Evolutionary conservation across 2,329 filamentous ascomycete species (phyloP).

Genomic region (Penicillium vulpinum): DNA sequence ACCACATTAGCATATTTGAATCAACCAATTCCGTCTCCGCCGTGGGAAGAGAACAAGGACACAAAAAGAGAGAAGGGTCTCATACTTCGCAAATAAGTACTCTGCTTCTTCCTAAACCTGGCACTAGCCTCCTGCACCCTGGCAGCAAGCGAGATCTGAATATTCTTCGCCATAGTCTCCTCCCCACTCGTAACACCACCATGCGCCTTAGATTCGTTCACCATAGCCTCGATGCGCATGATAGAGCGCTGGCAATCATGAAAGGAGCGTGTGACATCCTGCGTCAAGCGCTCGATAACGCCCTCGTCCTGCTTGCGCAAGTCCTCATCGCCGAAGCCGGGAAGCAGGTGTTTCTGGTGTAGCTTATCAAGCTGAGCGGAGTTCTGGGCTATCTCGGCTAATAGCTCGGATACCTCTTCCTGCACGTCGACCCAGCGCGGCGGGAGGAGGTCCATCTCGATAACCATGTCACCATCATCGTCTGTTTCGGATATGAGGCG

Average conservation of each 20-base stretch:
- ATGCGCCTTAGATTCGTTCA: slow-evolving; percentile 72
- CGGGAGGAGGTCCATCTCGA: slow-evolving; percentile 96
- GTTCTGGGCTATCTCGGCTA: slow-evolving; percentile 78
- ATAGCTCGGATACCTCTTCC: slow-evolving; percentile 83
- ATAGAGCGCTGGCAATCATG: slow-evolving; percentile 89
- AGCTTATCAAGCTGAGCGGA: slow-evolving; percentile 84
- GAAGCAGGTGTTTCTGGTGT: slow-evolving; percentile 95
- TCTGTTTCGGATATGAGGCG: slow-evolving; percentile 76
- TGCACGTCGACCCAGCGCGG: slow-evolving; percentile 95
- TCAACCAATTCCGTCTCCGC: slow-evolving; percentile 13
- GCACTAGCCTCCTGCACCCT: slow-evolving; percentile 91
- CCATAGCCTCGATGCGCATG: slow-evolving; percentile 82
- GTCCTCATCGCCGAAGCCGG: slow-evolving; percentile 94
- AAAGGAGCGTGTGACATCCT: slow-evolving; percentile 84
- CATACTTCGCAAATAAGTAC: slow-evolving; percentile 89
- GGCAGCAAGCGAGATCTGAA: slow-evolving; percentile 85
- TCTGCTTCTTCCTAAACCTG: slow-evolving; percentile 94
- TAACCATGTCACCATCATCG: slow-evolving; percentile 89
- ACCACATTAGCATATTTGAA: not conserved
- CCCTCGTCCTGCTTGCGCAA: slow-evolving; percentile 82
- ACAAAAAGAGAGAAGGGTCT: not conserved
- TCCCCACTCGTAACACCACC: slow-evolving; percentile 75
- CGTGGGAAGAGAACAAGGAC: not conserved
- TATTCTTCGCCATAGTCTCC: slow-evolving; percentile 93
- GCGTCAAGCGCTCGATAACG: slow-evolving; percentile 87